Percentiles rank a stretch among this genome's conserved stretches.
These are phyloP conservation scores for Dipteronia dyeriana DNA, from an alignment of 345 rosid genomes.

Conservation along the genomic window DNA sequence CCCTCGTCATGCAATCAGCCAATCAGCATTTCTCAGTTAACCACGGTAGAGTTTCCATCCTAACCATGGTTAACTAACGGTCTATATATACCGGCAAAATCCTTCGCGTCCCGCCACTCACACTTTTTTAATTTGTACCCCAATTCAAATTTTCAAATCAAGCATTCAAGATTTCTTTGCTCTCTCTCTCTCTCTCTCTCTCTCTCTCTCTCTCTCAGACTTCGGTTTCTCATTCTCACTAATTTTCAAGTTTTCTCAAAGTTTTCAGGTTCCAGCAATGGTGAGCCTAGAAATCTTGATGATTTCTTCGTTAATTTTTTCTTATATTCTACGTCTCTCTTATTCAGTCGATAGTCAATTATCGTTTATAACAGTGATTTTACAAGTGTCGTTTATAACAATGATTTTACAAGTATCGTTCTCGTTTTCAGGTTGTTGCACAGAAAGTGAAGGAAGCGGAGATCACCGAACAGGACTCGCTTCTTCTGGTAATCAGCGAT, in stretches of 20 bases:
- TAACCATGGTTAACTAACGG: conserved; percentile 28
- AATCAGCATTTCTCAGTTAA: not conserved
- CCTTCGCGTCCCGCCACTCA: conserved; percentile 30
- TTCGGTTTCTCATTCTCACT: not conserved
- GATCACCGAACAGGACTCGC: conserved; percentile 98
- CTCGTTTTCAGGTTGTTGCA: conserved; percentile 58
- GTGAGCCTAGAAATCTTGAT: conserved; percentile 39
- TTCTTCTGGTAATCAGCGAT: conserved; percentile 68
- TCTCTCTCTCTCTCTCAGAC: conserved; percentile 12
- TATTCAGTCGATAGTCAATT: not conserved
- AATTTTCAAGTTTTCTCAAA: conserved; percentile 15
- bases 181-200: conserved; percentile 18
- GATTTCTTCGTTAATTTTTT: conserved; percentile 4
- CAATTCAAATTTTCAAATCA: conserved; percentile 36
- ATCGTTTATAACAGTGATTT: conserved; percentile 10
- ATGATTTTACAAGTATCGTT: not conserved
- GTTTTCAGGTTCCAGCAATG: conserved; percentile 34
- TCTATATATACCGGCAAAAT: conserved; percentile 17
- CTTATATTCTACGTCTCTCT: conserved; percentile 5
- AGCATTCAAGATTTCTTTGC: no score
- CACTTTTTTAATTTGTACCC: not conserved
- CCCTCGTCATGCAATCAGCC: not conserved
- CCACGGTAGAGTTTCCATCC: not conserved
- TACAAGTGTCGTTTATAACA: not conserved
- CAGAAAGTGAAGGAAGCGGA: conserved; percentile 90